These are phyloP conservation scores for Tubosaeta sp. DNA, from an alignment of 768 basidiomycete genomes.

Conservation along the genomic window DNA sequence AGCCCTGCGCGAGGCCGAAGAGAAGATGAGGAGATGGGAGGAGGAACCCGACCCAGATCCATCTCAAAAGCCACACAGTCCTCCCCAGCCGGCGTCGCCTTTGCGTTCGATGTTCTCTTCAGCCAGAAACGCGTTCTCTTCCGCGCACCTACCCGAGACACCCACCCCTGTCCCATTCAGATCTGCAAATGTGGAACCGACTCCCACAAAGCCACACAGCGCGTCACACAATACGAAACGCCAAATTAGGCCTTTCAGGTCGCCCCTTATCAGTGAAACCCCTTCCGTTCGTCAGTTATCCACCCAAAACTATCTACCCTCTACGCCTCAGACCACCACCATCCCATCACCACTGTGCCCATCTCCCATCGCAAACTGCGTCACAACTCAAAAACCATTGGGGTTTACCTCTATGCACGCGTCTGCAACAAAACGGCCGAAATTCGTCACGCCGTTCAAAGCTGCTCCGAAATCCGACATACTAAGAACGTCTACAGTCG, in stretches of 20 bases:
- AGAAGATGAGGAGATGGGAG: slow-evolving; percentile 48
- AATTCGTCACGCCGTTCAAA: slow-evolving; percentile 67
- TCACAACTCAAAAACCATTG: slow-evolving; percentile 16
- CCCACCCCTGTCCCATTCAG: slow-evolving; percentile 34
- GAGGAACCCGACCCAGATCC: slow-evolving; percentile 27
- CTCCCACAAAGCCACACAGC: slow-evolving; percentile 12
- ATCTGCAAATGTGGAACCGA: slow-evolving; percentile 20
- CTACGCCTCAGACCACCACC: slow-evolving; percentile 10
- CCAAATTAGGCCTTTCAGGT: slow-evolving; percentile 41
- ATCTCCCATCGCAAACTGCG: slow-evolving; percentile 15
- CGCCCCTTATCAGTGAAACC: slow-evolving; percentile 35
- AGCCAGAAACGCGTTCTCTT: slow-evolving; percentile 34
- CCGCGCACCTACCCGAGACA: slow-evolving; percentile 31
- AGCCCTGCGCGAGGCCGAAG: slow-evolving; percentile 53
- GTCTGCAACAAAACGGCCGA: slow-evolving; percentile 30
- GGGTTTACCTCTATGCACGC: slow-evolving; percentile 24
- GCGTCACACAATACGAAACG: slow-evolving; percentile 9
- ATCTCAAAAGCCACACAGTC: slow-evolving; percentile 19
- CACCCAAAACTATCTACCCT: neutral
- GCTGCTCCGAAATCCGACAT: slow-evolving; percentile 44
- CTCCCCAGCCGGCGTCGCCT: slow-evolving; percentile 9
- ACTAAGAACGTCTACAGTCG: neutral
- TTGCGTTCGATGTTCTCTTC: slow-evolving; percentile 34
- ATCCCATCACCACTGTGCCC: slow-evolving; percentile 36
- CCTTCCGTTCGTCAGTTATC: neutral